Conservation (phyloP, 2,329 filamentous ascomycete species). For the Dactylellina drechsleri region DNA sequence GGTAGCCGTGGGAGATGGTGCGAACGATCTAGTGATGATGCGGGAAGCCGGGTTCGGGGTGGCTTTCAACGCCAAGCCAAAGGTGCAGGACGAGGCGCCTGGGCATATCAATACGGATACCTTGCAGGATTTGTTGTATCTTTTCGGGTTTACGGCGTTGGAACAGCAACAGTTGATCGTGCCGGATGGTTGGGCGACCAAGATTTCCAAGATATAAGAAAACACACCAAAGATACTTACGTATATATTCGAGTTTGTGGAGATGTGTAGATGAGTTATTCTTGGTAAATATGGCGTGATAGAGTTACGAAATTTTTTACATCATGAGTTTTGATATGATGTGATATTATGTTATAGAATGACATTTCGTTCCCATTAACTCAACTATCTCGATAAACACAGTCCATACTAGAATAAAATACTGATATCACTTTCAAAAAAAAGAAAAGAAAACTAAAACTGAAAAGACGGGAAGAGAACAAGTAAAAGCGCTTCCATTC, state of each 20-base stretch:
- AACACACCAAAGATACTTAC: too few relatives aligned
- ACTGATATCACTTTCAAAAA: too few relatives aligned
- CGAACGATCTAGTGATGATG: conserved; percentile 86
- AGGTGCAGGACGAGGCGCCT: conserved; percentile 76
- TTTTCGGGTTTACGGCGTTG: conserved; percentile 76
- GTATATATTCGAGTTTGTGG: too few relatives aligned
- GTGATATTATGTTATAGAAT: too few relatives aligned
- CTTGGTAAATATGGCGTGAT: too few relatives aligned
- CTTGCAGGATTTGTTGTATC: conserved; percentile 76
- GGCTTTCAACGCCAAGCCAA: conserved; percentile 84
- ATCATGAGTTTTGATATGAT: too few relatives aligned
- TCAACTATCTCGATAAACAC: neutral
- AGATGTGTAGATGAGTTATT: too few relatives aligned
- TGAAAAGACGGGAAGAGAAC: neutral
- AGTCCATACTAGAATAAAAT: neutral
- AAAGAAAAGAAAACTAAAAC: neutral
- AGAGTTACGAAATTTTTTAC: too few relatives aligned
- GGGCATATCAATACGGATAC: conserved; percentile 76
- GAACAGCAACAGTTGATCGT: conserved; percentile 63
- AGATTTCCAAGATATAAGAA: neutral
- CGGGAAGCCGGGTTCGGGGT: conserved; percentile 78
- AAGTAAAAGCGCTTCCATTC: neutral
- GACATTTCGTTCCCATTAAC: conserved; percentile 11
- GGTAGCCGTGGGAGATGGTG: conserved; percentile 81
- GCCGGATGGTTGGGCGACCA: neutral